phyloP scores from a whole-genome alignment of 257 asterid species.

The Solanum phureja region DNA sequence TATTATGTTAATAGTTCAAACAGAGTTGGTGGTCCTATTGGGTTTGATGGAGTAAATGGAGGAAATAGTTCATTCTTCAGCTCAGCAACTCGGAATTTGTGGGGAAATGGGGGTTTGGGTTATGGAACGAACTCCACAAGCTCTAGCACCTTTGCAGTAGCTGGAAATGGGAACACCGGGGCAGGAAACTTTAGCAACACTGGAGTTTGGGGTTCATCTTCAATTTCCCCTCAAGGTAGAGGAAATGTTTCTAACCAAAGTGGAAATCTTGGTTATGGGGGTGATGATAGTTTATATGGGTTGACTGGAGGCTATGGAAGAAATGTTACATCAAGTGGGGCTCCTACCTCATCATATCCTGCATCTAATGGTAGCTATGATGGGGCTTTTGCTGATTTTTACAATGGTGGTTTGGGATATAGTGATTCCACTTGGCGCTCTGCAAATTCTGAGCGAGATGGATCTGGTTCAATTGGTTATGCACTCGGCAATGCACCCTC shows the following conservation, averaged over 20 bases:
- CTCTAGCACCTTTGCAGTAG: constrained; percentile 8
- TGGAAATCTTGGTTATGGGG: constrained; percentile 15
- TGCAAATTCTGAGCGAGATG: constrained; percentile 9
- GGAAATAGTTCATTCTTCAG: constrained; percentile 15
- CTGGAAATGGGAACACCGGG: constrained; percentile 7
- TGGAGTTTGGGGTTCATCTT: constrained; percentile 15
- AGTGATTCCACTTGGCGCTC: constrained; percentile 10
- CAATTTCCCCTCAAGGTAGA: constrained; percentile 10
- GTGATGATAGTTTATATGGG: constrained; percentile 8
- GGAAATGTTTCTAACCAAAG: constrained; percentile 9
- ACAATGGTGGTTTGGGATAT: constrained; percentile 8
- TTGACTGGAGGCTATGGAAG: constrained; percentile 13
- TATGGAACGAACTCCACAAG: constrained; percentile 10
- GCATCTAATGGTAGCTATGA: constrained; percentile 18
- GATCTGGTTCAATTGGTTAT: constrained; percentile 14
- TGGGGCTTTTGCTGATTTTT: constrained; percentile 13
- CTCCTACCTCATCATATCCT: constrained; percentile 5
- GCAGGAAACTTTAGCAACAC: constrained; percentile 7
- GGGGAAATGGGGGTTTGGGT: constrained; percentile 15
- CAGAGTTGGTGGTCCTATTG: constrained; percentile 7
- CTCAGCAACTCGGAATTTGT: constrained; percentile 9
- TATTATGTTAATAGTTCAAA: constrained; percentile 11
- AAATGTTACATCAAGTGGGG: constrained; percentile 5
- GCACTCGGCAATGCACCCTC: constrained; percentile 4
- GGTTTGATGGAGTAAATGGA: constrained; percentile 14